Evolutionary conservation across 2,329 filamentous ascomycete species (phyloP).

Genomic region (Claviceps digitariae): DNA sequence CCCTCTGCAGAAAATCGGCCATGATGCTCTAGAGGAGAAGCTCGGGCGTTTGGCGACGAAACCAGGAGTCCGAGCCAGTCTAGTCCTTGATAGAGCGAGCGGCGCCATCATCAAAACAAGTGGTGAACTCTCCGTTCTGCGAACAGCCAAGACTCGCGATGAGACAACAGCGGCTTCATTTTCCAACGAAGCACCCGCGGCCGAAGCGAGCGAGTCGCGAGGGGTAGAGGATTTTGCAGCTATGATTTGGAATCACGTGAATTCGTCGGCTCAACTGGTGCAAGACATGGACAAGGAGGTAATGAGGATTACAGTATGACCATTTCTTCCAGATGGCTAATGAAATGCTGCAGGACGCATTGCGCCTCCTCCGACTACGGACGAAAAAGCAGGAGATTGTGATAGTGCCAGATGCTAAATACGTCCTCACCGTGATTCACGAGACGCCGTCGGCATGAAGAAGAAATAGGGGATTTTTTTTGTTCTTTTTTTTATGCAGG

Average conservation of each 20-base stretch:
- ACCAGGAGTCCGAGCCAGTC: conserved; percentile 63
- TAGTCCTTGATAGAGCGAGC: conserved; percentile 58
- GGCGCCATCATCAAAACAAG: conserved; percentile 65
- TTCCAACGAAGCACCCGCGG: conserved; percentile 28
- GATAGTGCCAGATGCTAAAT: conserved; percentile 69
- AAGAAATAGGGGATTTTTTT: not conserved
- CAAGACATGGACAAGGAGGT: conserved; percentile 60
- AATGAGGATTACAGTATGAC: conserved; percentile 7
- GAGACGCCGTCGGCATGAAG: conserved; percentile 58
- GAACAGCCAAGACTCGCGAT: conserved; percentile 23
- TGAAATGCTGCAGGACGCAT: conserved; percentile 45
- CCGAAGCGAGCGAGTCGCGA: conserved; percentile 36
- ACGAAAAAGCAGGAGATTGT: conserved; percentile 80
- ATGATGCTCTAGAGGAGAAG: conserved; percentile 50
- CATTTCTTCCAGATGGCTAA: conserved; percentile 10
- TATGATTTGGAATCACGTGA: conserved; percentile 65
- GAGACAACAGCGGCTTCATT: conserved; percentile 28
- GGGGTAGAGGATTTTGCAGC: conserved; percentile 60
- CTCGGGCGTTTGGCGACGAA: conserved; percentile 63
- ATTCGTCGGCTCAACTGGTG: conserved; percentile 54
- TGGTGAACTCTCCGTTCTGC: conserved; percentile 50
- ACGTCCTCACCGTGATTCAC: conserved; percentile 66
- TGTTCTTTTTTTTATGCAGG: not conserved
- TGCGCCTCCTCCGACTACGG: conserved; percentile 60
- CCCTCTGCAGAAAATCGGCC: conserved; percentile 28